These are phyloP conservation scores for Neonectria magnoliae DNA, from an alignment of 2,329 filamentous ascomycete genomes.

Conservation along the genomic window DNA sequence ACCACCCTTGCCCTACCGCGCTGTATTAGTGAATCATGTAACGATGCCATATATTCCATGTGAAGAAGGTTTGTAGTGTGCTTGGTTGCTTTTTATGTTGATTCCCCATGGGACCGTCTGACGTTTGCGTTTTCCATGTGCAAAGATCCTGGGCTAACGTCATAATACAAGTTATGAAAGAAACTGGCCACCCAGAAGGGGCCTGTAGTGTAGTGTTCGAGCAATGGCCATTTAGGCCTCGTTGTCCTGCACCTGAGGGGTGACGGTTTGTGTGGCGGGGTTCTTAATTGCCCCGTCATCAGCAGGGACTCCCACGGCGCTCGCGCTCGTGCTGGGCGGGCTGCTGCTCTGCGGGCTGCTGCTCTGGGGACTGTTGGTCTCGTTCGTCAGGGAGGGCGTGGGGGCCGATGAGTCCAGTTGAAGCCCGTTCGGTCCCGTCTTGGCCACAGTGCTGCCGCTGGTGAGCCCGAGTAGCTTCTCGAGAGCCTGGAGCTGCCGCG, in stretches of 20 bases:
- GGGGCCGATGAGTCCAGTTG: conserved; percentile 65
- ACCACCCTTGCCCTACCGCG: conserved; percentile 6
- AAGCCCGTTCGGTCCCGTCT: conserved; percentile 44
- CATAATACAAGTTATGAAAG: conserved; percentile 33
- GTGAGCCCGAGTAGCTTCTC: conserved; percentile 46
- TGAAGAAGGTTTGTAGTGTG: conserved; percentile 29
- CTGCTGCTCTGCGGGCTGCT: conserved; percentile 74
- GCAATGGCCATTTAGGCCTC: conserved; percentile 40
- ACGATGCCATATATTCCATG: conserved; percentile 34
- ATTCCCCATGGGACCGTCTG: conserved; percentile 16
- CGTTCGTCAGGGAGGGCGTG: conserved; percentile 74
- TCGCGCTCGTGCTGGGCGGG: conserved; percentile 70
- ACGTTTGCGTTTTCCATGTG: conserved; percentile 10
- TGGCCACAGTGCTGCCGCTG: conserved; percentile 34
- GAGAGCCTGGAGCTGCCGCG: conserved; percentile 65
- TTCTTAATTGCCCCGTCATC: conserved; percentile 43
- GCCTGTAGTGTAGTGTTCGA: background rate
- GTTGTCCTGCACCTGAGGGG: conserved; percentile 43
- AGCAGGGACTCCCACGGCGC: conserved; percentile 56
- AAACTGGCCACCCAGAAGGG: conserved; percentile 6
- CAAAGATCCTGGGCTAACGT: conserved; percentile 23
- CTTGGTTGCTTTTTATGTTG: conserved; percentile 21
- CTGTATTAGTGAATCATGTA: conserved; percentile 35
- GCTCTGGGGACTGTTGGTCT: conserved; percentile 75
- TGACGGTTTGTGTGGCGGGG: conserved; percentile 26